A percentile compares a stretch with the other conserved stretches of the same genome.
Evolutionary conservation across 441 rosid species (phyloP).

Genomic region (Manihot esculenta): DNA sequence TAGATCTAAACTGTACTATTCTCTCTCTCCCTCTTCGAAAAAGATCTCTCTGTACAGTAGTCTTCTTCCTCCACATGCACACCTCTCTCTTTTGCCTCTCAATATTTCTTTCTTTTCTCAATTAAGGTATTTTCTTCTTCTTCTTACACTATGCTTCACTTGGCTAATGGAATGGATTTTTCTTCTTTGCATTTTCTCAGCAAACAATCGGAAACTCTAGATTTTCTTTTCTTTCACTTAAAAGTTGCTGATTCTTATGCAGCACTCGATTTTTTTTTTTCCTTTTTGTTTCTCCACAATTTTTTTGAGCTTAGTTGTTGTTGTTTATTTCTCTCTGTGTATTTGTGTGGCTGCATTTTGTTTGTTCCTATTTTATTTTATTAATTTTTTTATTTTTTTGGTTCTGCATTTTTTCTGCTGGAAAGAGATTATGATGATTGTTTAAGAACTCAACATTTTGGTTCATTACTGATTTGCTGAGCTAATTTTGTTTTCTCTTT

Average conservation of each 20-base stretch:
- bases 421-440: conserved; percentile 17
- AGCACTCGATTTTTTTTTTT: background rate
- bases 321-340: no score
- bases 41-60: conserved; percentile 19
- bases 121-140: background rate
- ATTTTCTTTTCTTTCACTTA: background rate
- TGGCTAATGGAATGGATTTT: background rate
- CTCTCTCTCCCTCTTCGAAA: conserved; percentile 18
- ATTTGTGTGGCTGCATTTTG: background rate
- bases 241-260: no score
- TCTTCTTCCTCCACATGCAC: background rate
- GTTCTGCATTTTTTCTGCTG: conserved; percentile 22
- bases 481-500: background rate
- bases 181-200: conserved; percentile 1
- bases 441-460: background rate
- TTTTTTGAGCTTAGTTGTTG: background rate
- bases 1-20: conserved; percentile 4
- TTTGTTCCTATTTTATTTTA: conserved; percentile 6
- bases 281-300: background rate
- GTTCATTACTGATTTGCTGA: no score
- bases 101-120: background rate
- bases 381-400: conserved; percentile 6
- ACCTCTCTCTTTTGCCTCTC: background rate
- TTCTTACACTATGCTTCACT: conserved; percentile 4
- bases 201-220: background rate